Percentiles rank a stretch among this genome's conserved stretches.
phyloP scores from a whole-genome alignment of 805 yeast species.

The Blastobotrys terrestris region DNA sequence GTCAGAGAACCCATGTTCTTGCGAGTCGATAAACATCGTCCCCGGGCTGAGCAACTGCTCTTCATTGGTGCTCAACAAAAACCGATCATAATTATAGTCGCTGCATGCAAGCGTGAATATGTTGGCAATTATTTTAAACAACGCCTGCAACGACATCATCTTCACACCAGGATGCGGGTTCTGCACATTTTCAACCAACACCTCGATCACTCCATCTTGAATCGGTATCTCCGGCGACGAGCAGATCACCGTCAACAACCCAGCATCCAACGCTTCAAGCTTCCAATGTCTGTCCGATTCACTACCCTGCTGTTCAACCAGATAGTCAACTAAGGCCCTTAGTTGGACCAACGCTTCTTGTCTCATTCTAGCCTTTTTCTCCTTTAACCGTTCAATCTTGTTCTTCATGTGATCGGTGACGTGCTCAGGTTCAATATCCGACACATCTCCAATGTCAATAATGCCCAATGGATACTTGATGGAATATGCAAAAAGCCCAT shows the following conservation, averaged over 20 bases:
- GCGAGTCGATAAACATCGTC: slow-evolving; percentile 40
- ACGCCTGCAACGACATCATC: slow-evolving; percentile 52
- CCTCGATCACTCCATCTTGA: slow-evolving; percentile 9
- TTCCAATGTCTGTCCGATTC: slow-evolving; percentile 21
- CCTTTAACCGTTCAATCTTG: slow-evolving; percentile 12
- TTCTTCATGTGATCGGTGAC: slow-evolving; percentile 11
- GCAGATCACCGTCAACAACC: slow-evolving; percentile 18
- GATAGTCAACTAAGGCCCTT: slow-evolving; percentile 8
- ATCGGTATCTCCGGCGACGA: slow-evolving; percentile 21
- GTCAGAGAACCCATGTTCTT: slow-evolving; percentile 33
- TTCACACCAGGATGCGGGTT: slow-evolving; percentile 59
- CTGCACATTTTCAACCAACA: slow-evolving; percentile 22
- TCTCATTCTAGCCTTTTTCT: slow-evolving; percentile 15
- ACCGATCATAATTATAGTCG: slow-evolving; percentile 40
- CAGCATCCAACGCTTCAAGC: slow-evolving; percentile 14
- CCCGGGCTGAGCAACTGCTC: slow-evolving; percentile 33
- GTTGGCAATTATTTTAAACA: slow-evolving; percentile 47
- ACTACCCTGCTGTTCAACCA: slow-evolving; percentile 5
- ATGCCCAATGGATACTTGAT: slow-evolving; percentile 43
- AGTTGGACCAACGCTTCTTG: slow-evolving; percentile 16
- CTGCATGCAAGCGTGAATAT: slow-evolving; percentile 40
- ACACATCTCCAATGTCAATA: slow-evolving; percentile 12
- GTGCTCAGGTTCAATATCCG: slow-evolving; percentile 14
- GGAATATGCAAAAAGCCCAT: slow-evolving; percentile 36
- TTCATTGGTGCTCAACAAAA: slow-evolving; percentile 31